Percentiles rank a stretch among this genome's conserved stretches.
phyloP scores from a whole-genome alignment of 2,329 filamentous ascomycete species.

The Coniella lustricola region DNA sequence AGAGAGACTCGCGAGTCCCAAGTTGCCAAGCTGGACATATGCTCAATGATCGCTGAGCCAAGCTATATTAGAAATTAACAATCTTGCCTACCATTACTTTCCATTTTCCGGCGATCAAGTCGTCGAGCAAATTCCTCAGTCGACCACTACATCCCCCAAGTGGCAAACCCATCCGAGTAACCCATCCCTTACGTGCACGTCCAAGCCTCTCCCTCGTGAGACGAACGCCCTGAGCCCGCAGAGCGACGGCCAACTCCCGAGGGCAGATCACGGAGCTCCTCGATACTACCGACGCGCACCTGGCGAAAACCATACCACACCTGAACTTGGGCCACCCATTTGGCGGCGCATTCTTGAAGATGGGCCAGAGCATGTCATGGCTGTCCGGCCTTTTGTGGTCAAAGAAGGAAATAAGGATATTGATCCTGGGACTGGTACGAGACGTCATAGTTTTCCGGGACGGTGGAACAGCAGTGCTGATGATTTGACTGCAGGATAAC shows the following conservation, averaged over 20 bases:
- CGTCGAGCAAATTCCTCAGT: background rate
- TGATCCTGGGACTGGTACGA: slow-evolving; percentile 83
- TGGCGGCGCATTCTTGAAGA: slow-evolving; percentile 30
- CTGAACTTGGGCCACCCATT: slow-evolving; percentile 2
- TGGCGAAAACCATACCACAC: background rate
- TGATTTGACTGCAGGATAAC: slow-evolving; percentile 63
- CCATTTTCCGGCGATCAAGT: too few relatives aligned
- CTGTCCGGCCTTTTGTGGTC: slow-evolving; percentile 70
- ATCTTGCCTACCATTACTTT: background rate
- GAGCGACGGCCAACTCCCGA: slow-evolving; percentile 7
- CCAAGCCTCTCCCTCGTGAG: background rate
- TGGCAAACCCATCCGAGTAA: slow-evolving; percentile 1
- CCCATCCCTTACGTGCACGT: background rate
- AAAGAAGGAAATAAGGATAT: slow-evolving; percentile 96
- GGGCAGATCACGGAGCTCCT: slow-evolving; percentile 2
- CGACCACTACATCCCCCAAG: background rate
- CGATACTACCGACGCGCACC: slow-evolving; percentile 1
- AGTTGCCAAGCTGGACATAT: slow-evolving; percentile 14
- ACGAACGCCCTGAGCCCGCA: background rate
- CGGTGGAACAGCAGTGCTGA: slow-evolving; percentile 1
- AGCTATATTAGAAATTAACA: slow-evolving; percentile 9
- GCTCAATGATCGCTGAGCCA: slow-evolving; percentile 10
- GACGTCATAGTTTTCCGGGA: slow-evolving; percentile 12
- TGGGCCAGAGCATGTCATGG: slow-evolving; percentile 62
- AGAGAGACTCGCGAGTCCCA: slow-evolving; percentile 7